Evolutionary conservation across 2,329 filamentous ascomycete genomes (phyloP).

Genomic region (Alternaria triticimaculans): DNA sequence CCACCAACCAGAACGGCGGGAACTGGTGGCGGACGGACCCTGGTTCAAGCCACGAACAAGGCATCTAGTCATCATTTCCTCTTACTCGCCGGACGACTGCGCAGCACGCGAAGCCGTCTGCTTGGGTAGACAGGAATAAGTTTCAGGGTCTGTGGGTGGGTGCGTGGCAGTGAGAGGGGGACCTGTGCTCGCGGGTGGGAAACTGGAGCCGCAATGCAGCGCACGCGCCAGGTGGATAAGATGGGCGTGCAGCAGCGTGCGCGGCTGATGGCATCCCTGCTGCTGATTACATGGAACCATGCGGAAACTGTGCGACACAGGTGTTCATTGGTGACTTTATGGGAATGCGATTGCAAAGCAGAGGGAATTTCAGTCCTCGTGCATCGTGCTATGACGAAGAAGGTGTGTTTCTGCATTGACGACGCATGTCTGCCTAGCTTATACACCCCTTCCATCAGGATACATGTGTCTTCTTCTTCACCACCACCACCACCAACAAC

Average conservation of each 20-base stretch:
- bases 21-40: slow-evolving; percentile 20
- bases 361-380: neutral
- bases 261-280: slow-evolving; percentile 15
- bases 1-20: slow-evolving; percentile 23
- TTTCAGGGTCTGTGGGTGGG: slow-evolving; percentile 29
- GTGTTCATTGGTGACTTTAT: slow-evolving; percentile 1
- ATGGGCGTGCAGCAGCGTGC: slow-evolving; percentile 4
- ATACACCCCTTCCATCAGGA: slow-evolving; percentile 8
- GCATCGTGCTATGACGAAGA: neutral
- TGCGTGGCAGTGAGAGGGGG: slow-evolving; percentile 26
- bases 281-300: slow-evolving; percentile 13
- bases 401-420: neutral
- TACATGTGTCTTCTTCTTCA: slow-evolving; percentile 6
- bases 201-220: slow-evolving; percentile 34
- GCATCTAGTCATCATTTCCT: slow-evolving; percentile 38
- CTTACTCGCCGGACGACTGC: slow-evolving; percentile 27
- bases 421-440: slow-evolving; percentile 9
- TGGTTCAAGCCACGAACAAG: slow-evolving; percentile 19
- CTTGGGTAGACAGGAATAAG: slow-evolving; percentile 36
- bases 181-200: slow-evolving; percentile 12
- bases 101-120: slow-evolving; percentile 12
- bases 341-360: slow-evolving; percentile 8
- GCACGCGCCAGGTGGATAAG: slow-evolving; percentile 4
- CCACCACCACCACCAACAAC: neutral
- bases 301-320: neutral